These are phyloP conservation scores for Leccinum olivaceopallidum DNA, from an alignment of 768 basidiomycete species.

Conservation along the genomic window DNA sequence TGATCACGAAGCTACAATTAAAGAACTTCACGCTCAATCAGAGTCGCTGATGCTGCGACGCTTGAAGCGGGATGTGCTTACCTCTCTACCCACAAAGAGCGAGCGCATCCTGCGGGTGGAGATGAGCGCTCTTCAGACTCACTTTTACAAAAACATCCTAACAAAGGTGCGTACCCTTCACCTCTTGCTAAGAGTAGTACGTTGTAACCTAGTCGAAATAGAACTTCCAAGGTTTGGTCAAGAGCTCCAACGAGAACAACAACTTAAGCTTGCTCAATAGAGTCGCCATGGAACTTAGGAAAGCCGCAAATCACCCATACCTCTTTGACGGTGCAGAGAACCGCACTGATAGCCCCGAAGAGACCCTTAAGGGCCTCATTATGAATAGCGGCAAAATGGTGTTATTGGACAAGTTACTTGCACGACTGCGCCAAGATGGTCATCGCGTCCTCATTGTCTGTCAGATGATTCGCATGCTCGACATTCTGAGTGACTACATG, in stretches of 20 bases:
- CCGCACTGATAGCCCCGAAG: slow-evolving; percentile 61
- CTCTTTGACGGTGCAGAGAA: slow-evolving; percentile 95
- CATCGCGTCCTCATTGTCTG: slow-evolving; percentile 99
- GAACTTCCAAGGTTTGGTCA: slow-evolving; percentile 93
- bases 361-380: slow-evolving; percentile 91
- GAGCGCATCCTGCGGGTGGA: slow-evolving; percentile 97
- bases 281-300: slow-evolving; percentile 97
- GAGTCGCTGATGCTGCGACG: slow-evolving; percentile 94
- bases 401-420: slow-evolving; percentile 94
- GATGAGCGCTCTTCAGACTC: slow-evolving; percentile 95
- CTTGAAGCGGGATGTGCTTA: slow-evolving; percentile 94
- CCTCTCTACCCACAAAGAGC: slow-evolving; percentile 95
- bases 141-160: slow-evolving; percentile 98
- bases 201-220: slow-evolving; percentile 31
- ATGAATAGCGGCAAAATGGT: slow-evolving; percentile 99
- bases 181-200: neutral
- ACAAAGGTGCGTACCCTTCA: slow-evolving; percentile 63
- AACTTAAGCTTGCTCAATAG: slow-evolving; percentile 95
- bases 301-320: slow-evolving; percentile 97
- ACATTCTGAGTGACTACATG: slow-evolving; percentile 99
- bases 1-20: slow-evolving; percentile 94
- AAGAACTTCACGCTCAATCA: slow-evolving; percentile 90
- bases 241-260: slow-evolving; percentile 84
- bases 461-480: slow-evolving; percentile 98
- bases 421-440: slow-evolving; percentile 83